Base-by-base conservation (phyloP, 768 basidiomycete genomes). In the Panus rudis region DNA sequence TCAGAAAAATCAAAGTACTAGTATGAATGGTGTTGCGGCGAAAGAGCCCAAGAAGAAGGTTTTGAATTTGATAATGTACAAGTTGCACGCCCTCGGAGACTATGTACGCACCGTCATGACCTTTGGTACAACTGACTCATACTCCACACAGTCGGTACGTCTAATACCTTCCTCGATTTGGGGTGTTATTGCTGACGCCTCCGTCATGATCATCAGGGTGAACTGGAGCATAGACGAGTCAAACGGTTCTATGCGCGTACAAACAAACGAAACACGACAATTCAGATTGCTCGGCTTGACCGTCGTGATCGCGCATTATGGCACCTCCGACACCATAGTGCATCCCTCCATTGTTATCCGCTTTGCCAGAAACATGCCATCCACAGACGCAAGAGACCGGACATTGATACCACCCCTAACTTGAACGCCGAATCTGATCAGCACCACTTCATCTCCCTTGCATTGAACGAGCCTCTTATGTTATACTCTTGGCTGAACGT, bases 211-310 rank as follows among this genome's bases (percentile, higher is more conserved):
- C 16, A 16, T 30, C 39, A 71, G 69, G 61, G 65, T 3, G 69
- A 72, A 44, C 55, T 59, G 0, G 59, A 69, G 45, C 70, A 75
- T 39, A 46, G 54, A 0, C 47, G 38, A 0, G 53, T 68, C 8
- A 75, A 76, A 52, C 48, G 43, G 0, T 53, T 67, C 22, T 75
- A 71, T 33, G 42, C 43, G 0, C 28, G 50, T 0, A 68, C 64
- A 0, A 69, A 67, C 50, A 71, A 71, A 46, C 58, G 51, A 4
- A 34, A 60, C 10, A 50, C 53, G 13, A 41, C 37, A 0, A 14
- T 33, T 0, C 63, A 67, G 16, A 69, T 73, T 28, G 60, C 58
- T 0, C 48, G 28, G 1, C 55, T 56, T 4, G 48, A 60, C 25
- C 33, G 46, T 1, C 43, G 56, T n/a, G 45, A 57, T n/a, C n/a